phyloP scores from a whole-genome alignment of 345 rosid species.

The Heritiera littoralis region DNA sequence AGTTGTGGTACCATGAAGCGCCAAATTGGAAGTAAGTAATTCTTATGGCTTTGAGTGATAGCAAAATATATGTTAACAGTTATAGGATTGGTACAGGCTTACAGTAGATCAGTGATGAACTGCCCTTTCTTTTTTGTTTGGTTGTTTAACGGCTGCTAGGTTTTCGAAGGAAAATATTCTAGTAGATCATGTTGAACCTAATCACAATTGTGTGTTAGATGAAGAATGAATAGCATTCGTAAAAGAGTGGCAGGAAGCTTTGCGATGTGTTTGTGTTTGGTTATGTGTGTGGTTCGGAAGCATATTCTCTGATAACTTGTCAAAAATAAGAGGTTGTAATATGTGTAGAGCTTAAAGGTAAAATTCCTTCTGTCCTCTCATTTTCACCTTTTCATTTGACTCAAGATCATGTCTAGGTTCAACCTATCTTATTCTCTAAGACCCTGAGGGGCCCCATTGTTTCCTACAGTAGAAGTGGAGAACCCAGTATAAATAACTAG shows the following conservation, averaged over 20 bases:
- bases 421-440: background rate
- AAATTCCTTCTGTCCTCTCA: background rate
- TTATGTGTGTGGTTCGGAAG: background rate
- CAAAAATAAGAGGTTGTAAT: background rate
- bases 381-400: constrained; percentile 16
- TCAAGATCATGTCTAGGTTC: constrained; percentile 16
- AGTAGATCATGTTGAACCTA: constrained; percentile 3
- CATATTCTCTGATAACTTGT: background rate
- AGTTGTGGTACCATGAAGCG: background rate
- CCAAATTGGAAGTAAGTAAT: background rate
- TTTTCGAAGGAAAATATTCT: background rate
- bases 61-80: background rate
- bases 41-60: background rate
- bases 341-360: background rate
- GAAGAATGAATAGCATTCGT: background rate
- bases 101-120: background rate
- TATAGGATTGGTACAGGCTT: constrained; percentile 1
- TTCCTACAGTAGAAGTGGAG: background rate
- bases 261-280: background rate
- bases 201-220: constrained; percentile 14
- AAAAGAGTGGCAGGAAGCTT: constrained; percentile 3
- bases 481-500: constrained; percentile 8
- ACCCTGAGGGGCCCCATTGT: background rate
- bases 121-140: background rate
- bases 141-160: background rate